Base-by-base conservation (phyloP, 352 stramenopile species). In the Blastocystis sp. region DNA sequence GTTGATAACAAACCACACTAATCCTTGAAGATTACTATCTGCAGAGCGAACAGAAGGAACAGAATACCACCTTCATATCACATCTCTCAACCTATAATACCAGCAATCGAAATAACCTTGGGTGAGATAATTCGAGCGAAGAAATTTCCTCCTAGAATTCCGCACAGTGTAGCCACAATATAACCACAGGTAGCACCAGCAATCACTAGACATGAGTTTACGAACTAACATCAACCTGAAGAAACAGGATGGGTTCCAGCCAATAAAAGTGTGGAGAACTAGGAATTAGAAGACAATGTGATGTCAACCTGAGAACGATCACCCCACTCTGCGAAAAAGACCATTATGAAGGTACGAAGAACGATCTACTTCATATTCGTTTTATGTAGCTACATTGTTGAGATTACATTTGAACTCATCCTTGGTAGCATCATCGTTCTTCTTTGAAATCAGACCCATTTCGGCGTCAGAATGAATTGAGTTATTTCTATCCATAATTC, bases 121-220 rank as follows among this genome's bases (percentile, higher is more conserved):
- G 94, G 92, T 77, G 92, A 94, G 88, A 95, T 94, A 39, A 92
- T 91, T 73, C 91, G 92, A 46, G 92, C 92, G 69, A 95, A 89
- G 89, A 94, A 94, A 89, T 94, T 94, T 88, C 92, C 92, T 43
- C 92, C 92, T 6, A 95, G 89, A 73, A 95, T 92, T 5, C 92
- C 92, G 61, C 94, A 93, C 54, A 92, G 91, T 86, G 92, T 94
- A 89, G 92, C 94, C 91, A 95, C 94, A 21, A 92, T 93, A 90
- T 95, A 92, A 65, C 92, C 92, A 39, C 94, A 89, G 56, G 94
- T 92, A 9, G 92, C 92, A 49, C 92, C 92, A 35, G 94, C 90
- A 83, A 92, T 94, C 66, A 95, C 92, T 88, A 83, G 0, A 46
- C 6, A 24, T 37, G 19, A 74, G 14, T 1, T 14, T 16, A 19